These are phyloP conservation scores for Chaetomiaceae sp. DNA, from an alignment of 2,329 filamentous ascomycete species.

Conservation along the genomic window DNA sequence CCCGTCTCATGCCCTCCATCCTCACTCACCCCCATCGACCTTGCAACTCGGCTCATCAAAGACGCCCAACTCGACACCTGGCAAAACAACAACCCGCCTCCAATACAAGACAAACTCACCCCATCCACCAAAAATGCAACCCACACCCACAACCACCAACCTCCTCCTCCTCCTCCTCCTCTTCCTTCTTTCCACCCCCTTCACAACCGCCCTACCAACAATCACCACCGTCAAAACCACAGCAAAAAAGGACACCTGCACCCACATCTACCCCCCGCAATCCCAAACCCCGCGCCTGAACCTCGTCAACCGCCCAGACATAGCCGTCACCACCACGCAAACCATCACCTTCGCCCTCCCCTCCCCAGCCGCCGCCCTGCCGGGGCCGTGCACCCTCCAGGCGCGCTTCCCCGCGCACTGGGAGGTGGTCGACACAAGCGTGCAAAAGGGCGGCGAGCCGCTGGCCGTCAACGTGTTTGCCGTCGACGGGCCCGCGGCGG, in stretches of 20 bases:
- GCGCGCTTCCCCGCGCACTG: constrained; percentile 29
- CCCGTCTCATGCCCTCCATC: too few relatives aligned
- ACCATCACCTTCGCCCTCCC: constrained; percentile 24
- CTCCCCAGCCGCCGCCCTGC: background rate
- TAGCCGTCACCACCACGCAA: background rate
- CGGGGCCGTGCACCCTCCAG: constrained; percentile 26
- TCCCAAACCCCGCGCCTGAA: background rate
- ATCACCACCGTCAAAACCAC: background rate
- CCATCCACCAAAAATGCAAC: background rate
- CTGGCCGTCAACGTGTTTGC: constrained; percentile 21
- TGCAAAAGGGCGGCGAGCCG: constrained; percentile 8
- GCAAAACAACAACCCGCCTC: background rate
- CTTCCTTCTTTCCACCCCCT: background rate
- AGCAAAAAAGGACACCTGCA: background rate
- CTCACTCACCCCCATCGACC: too few relatives aligned
- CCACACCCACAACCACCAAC: constrained; percentile 3
- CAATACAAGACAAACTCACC: too few relatives aligned
- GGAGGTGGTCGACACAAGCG: constrained; percentile 26
- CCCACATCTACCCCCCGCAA: constrained; percentile 10
- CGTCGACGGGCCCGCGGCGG: constrained; percentile 23
- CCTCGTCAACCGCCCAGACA: constrained; percentile 5
- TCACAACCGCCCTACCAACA: constrained; percentile 8
- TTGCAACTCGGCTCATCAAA: too few relatives aligned
- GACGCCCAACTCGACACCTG: background rate
- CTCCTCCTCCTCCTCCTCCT: constrained; percentile 15